Evolutionary conservation across 176 grass and related monocot genomes (phyloP).

Genomic region (Pontederia paniculata): DNA sequence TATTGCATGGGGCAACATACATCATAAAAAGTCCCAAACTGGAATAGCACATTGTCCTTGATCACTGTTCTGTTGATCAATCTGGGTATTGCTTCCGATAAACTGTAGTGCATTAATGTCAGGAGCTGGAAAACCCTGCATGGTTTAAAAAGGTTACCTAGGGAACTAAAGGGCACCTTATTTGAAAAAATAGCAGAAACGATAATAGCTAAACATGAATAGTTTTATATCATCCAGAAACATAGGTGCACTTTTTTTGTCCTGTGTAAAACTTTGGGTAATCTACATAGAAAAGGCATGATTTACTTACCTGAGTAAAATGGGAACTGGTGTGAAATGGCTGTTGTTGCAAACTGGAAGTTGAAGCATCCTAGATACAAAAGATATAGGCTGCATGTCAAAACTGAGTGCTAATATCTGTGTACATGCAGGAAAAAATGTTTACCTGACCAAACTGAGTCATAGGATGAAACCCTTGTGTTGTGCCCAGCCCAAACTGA

Average conservation of each 20-base stretch:
- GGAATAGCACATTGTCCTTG: conserved; percentile 65
- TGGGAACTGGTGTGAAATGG: conserved; percentile 42
- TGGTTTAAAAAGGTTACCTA: not conserved
- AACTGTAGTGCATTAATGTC: conserved; percentile 65
- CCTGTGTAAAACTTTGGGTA: too few relatives aligned
- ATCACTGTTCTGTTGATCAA: conserved; percentile 35
- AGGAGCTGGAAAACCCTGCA: conserved; percentile 48
- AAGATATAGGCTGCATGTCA: conserved; percentile 37
- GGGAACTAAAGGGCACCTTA: not conserved
- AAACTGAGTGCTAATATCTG: conserved; percentile 77
- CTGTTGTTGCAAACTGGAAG: conserved; percentile 46
- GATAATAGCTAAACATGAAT: not conserved
- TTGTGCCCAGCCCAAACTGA: conserved; percentile 48
- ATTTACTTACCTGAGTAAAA: conserved; percentile 47
- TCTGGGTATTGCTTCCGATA: conserved; percentile 36
- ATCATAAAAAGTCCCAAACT: conserved; percentile 87
- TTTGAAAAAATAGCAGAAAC: not conserved
- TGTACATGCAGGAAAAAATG: too few relatives aligned
- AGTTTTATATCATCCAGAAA: too few relatives aligned
- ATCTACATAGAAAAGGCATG: not conserved
- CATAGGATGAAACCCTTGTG: conserved; percentile 32
- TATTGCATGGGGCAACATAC: not conserved
- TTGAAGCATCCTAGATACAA: conserved; percentile 27
- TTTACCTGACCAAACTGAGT: too few relatives aligned
- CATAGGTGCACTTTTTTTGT: too few relatives aligned